Percentiles rank a stretch among this genome's conserved stretches.
phyloP scores from a whole-genome alignment of 2,329 filamentous ascomycete species.

The Aspergillus sp. region DNA sequence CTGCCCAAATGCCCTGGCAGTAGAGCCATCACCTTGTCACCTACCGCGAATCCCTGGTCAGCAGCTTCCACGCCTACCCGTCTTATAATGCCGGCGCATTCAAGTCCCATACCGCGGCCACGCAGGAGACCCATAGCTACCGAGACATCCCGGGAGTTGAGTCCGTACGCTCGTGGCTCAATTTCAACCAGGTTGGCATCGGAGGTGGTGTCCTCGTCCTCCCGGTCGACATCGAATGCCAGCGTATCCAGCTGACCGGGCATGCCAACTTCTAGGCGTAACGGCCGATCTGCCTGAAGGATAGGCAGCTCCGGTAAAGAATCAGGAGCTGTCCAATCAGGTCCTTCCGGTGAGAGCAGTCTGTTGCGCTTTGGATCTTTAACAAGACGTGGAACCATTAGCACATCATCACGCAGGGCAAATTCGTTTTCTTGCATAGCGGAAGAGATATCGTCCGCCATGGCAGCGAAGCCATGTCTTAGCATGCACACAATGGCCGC shows the following conservation, averaged over 20 bases:
- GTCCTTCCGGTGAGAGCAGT: too few species aligned
- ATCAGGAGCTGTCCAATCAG: too few species aligned
- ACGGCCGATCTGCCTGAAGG: too few species aligned
- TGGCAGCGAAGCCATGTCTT: too few species aligned
- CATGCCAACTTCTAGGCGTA: background rate
- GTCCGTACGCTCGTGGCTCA: slow-evolving; percentile 1
- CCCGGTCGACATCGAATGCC: background rate
- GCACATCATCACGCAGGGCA: too few species aligned
- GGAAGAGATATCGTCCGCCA: too few species aligned
- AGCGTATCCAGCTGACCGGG: background rate
- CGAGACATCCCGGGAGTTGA: slow-evolving; percentile 7
- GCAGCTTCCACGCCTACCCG: background rate
- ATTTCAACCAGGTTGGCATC: background rate
- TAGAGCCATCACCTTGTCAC: background rate
- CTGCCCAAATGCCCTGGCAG: background rate
- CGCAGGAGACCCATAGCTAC: background rate
- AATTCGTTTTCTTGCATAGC: too few species aligned
- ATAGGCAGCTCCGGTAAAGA: too few species aligned
- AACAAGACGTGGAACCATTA: too few species aligned
- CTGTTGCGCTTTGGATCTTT: too few species aligned
- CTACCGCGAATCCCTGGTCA: background rate
- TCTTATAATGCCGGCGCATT: background rate
- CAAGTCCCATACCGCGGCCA: background rate
- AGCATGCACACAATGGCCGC: too few species aligned
- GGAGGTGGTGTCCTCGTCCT: background rate